Percentiles rank a stretch among this genome's conserved stretches.
These are phyloP conservation scores for Takakia lepidozioides DNA, from an alignment of 225 moss, liverwort and hornwort species.

Conservation along the genomic window DNA sequence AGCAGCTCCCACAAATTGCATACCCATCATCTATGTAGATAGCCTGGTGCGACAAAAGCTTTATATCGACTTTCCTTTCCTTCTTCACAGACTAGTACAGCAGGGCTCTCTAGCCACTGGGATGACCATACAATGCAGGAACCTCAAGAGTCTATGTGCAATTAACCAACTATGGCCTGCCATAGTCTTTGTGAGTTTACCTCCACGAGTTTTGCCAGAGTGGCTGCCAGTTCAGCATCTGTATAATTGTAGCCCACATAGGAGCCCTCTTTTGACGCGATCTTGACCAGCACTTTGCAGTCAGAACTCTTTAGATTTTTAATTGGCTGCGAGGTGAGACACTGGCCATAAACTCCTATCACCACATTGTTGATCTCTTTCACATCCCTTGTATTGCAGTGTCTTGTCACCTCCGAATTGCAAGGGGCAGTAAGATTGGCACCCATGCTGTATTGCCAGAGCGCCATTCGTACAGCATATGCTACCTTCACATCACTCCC, in stretches of 20 bases:
- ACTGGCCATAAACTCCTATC: constrained; percentile 33
- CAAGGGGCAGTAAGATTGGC: constrained; percentile 29
- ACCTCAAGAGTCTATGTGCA: too few species aligned
- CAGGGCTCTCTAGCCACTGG: too few species aligned
- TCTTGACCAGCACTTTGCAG: constrained; percentile 23
- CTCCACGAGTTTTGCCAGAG: constrained; percentile 23
- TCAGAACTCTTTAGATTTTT: constrained; percentile 7
- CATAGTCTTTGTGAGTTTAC: too few species aligned
- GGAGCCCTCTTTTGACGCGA: constrained; percentile 23
- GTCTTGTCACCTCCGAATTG: constrained; percentile 19
- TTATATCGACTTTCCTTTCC: too few species aligned
- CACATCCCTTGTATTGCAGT: constrained; percentile 9
- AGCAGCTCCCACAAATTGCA: neutral
- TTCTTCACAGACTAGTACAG: too few species aligned
- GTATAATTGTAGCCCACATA: constrained; percentile 19
- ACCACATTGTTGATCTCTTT: constrained; percentile 20
- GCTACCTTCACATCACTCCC: constrained; percentile 34
- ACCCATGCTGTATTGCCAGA: constrained; percentile 31
- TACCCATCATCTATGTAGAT: too few species aligned
- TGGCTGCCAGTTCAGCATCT: constrained; percentile 18
- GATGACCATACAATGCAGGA: too few species aligned
- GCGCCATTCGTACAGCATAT: constrained; percentile 41
- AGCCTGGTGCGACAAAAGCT: too few species aligned
- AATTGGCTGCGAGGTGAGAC: constrained; percentile 18
- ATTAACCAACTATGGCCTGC: too few species aligned